Evolutionary conservation across 176 grass and related monocot genomes (phyloP).

Genomic region (Eleusine indica): DNA sequence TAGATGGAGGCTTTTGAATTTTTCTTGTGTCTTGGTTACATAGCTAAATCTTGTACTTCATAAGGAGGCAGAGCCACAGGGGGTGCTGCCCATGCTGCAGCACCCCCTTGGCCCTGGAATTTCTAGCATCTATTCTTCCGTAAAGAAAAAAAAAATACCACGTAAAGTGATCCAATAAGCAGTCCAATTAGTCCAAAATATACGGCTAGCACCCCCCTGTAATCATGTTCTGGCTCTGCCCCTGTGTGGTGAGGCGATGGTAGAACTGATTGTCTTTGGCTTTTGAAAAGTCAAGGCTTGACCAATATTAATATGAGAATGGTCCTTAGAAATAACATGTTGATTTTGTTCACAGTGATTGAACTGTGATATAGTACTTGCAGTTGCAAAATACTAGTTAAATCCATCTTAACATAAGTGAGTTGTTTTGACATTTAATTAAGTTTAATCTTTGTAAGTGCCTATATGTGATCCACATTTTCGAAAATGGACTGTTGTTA

Average conservation of each 20-base stretch:
- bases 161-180: too few relatives aligned
- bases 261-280: not conserved
- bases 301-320: not conserved
- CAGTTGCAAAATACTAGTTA: not conserved
- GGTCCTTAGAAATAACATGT: not conserved
- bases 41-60: not conserved
- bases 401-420: not conserved
- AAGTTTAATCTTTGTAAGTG: not conserved
- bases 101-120: too few relatives aligned
- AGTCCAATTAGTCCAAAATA: too few relatives aligned
- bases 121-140: too few relatives aligned
- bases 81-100: too few relatives aligned
- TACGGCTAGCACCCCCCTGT: too few relatives aligned
- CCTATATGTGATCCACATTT: not conserved
- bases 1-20: not conserved
- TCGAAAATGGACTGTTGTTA: not conserved
- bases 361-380: not conserved
- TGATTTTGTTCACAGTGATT: not conserved
- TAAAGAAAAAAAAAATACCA: too few relatives aligned
- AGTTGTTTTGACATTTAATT: slow-evolving; percentile 16
- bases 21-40: not conserved
- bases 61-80: too few relatives aligned
- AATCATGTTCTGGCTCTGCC: too few relatives aligned
- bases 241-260: not conserved
- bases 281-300: not conserved